Base-by-base conservation (phyloP, 305 asterid genomes). In the Fraxinus sp. region DNA sequence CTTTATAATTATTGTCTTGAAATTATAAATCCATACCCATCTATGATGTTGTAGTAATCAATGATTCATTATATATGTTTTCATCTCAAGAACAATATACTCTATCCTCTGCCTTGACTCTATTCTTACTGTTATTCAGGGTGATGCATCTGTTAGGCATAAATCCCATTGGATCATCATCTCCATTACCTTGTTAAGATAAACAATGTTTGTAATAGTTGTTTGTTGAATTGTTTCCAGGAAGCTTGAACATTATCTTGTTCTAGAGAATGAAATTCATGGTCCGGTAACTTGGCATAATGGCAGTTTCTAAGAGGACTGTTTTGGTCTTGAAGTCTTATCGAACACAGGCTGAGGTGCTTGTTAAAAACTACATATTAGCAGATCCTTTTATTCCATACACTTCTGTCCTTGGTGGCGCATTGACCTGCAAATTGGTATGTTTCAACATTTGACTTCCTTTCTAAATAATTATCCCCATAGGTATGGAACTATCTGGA, bases 341-440 rank as follows among this genome's bases (percentile, higher is more conserved):
- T 86, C 98, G 90, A 82, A 86, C 84, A 86, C 91, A 91, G 83
- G 96, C 97, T 81, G 94, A 87, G 82, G 86, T 91, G 85, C 87
- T 95, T 88, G 92, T 93, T 85, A 92, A 89, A 83, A 88, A 88
- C 88, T 95, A 92, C 83, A 87, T 94, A 43, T 86, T 94, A 35
- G 89, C 99, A 11, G 97, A 94, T 88, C 92, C 95, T 78, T 89
- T 85, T 86, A 87, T 95, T 43, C 99, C 99, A 14, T 94, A 92
- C 89, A 87, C 96, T 78, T 90, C 98, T 71, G 87, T 95, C 70
- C 84, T 95, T 74, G 89, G 92, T 86, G 98, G 99, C 84, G 84
- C 94, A 55, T 16, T 93, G 88, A 88, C 93, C 22, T 93, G 92
- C 95, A 94, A 94, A 93, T 82, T 95, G 97, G 99, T 95, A 91